These are phyloP conservation scores for Corymbia citriodora DNA, from an alignment of 441 rosid species.

Conservation along the genomic window DNA sequence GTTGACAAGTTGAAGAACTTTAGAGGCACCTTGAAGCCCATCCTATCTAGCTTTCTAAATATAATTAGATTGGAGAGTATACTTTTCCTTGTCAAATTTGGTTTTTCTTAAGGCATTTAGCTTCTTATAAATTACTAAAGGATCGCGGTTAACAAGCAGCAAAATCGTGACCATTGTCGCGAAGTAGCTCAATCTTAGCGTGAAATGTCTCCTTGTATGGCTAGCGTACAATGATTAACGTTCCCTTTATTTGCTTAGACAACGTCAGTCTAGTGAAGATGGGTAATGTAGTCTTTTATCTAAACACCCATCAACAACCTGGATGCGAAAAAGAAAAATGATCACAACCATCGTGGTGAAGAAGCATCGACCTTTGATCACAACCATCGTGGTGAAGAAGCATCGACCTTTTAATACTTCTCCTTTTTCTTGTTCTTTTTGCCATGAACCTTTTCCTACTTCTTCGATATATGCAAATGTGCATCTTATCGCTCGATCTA, in stretches of 20 bases:
- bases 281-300: neutral
- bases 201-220: neutral
- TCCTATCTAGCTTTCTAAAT: neutral
- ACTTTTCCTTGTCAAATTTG: neutral
- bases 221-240: neutral
- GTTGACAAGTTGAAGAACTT: no score
- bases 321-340: neutral
- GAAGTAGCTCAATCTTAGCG: neutral
- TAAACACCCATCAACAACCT: neutral
- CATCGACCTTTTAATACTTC: neutral
- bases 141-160: neutral
- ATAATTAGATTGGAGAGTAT: neutral
- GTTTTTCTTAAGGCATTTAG: neutral
- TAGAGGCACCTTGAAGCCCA: neutral
- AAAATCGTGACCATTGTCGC: neutral
- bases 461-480: neutral
- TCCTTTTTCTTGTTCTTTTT: neutral
- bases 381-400: neutral
- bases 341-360: neutral
- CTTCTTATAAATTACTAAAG: neutral
- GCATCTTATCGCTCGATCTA: neutral
- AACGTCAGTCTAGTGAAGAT: neutral
- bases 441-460: neutral
- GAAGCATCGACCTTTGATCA: neutral
- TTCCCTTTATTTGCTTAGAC: neutral